A percentile compares a stretch with the other conserved stretches of the same genome.
Conservation (phyloP, 371 early-diverging fungal genomes). For the Cokeromyces recurvatus region DNA sequence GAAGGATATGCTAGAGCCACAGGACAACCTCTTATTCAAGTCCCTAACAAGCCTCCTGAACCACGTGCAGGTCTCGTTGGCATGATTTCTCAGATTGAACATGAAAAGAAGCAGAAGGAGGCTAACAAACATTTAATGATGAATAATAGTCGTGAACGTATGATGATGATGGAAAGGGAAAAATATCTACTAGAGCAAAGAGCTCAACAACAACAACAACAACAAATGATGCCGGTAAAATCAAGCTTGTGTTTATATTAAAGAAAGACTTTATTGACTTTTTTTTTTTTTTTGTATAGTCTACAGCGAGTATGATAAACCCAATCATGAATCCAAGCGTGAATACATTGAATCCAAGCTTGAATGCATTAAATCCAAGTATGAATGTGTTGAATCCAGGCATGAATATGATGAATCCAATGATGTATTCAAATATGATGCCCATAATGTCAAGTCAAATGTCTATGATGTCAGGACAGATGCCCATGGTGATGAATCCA, state of each 20-base stretch:
- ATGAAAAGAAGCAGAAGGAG: constrained; percentile 34
- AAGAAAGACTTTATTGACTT: not conserved
- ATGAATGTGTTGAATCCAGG: too few relatives aligned
- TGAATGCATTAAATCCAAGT: too few relatives aligned
- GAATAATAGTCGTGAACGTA: constrained; percentile 25
- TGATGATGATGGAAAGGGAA: constrained; percentile 26
- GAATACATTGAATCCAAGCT: too few relatives aligned
- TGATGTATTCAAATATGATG: constrained; percentile 30
- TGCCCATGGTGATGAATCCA: constrained; percentile 25
- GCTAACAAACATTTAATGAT: constrained; percentile 15
- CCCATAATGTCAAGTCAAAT: constrained; percentile 11
- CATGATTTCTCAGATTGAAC: constrained; percentile 43
- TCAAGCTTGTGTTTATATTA: not conserved
- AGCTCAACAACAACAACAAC: constrained; percentile 16
- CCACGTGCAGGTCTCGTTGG: constrained; percentile 43
- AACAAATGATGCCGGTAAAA: not conserved
- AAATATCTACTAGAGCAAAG: constrained; percentile 30
- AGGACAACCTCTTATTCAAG: constrained; percentile 41
- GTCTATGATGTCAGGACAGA: constrained; percentile 31
- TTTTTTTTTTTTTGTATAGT: constrained; percentile 5
- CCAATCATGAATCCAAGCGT: constrained; percentile 8
- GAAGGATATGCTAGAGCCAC: constrained; percentile 38
- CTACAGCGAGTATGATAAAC: constrained; percentile 4
- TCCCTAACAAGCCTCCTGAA: constrained; percentile 33
- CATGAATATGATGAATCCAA: too few relatives aligned